Base-by-base conservation (phyloP, 306 rosid genomes). In the Trichosanthes cucumerina region DNA sequence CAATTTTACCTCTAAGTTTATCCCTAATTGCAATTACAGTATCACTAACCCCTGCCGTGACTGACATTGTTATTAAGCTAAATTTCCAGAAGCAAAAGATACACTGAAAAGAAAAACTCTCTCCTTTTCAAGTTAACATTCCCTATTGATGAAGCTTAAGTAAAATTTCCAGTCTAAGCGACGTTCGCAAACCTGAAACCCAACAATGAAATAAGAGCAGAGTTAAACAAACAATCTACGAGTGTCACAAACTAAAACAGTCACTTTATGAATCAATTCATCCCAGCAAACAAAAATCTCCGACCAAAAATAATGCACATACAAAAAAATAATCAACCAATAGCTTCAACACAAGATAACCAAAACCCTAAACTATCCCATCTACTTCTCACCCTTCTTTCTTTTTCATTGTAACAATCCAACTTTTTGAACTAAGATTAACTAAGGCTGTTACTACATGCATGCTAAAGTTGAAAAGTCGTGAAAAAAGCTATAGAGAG, bases 1-100 rank as follows among this genome's bases (percentile, higher is more conserved):
- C 97, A 76, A 95, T 95, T 91, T 91, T 95, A 83, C 98, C 98
- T 60, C 91, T 85, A 11, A 95, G 96, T 80, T 95, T 95, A 77
- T 95, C 98, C 86, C 98, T 88, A 28, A 95, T 59, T 19, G 98
- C 89, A 78, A 95, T 92, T 41, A 91, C 73, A 4, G 97, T 83
- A 84, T 95, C 97, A 59, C 97, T 95, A 82, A 95, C 98, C 63
- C 98, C 98, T 14, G 98, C 98, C 4, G 97, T 95, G 81, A 95
- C 98, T 21, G 98, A 95, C 98, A 95, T 92, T 71, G 58, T 47
- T 72, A 72, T 8, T 72, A n/a, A 13, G 59, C 59, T 26, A 47
- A 47, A 72, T 47, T 72, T 28, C 41, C 39, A 72, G 41, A 72
- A 47, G 15, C 59, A 47, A 49, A 47, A 72, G 16, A 24, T 15